These are phyloP conservation scores for Fusarium sp. DNA, from an alignment of 2,329 filamentous ascomycete genomes.

Conservation along the genomic window DNA sequence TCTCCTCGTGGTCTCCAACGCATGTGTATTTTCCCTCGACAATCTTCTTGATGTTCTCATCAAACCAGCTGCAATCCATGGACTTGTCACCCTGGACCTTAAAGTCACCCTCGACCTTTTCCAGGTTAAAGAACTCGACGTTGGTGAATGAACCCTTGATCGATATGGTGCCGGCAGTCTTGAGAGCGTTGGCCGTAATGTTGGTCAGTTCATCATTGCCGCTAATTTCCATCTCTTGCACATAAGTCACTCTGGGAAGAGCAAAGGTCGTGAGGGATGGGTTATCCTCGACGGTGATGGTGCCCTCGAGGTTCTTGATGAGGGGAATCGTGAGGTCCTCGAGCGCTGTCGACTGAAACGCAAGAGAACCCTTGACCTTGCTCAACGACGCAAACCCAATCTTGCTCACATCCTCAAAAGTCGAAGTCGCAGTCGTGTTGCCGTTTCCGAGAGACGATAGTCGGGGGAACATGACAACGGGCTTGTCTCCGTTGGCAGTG, in stretches of 20 bases:
- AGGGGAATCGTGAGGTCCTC: constrained; percentile 42
- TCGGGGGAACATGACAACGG: constrained; percentile 35
- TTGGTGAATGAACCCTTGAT: constrained; percentile 43
- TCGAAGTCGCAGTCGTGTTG: constrained; percentile 42
- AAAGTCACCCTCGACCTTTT: constrained; percentile 46
- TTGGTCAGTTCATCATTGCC: constrained; percentile 43
- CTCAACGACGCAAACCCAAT: constrained; percentile 42
- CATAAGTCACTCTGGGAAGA: constrained; percentile 36
- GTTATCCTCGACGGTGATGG: constrained; percentile 44
- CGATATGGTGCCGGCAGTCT: constrained; percentile 40
- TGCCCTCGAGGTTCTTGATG: constrained; percentile 40
- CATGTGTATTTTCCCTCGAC: constrained; percentile 43
- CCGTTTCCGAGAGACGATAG: constrained; percentile 39
- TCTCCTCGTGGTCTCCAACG: constrained; percentile 43
- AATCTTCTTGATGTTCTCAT: constrained; percentile 43
- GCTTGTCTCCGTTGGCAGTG: constrained; percentile 38
- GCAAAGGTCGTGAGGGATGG: constrained; percentile 40
- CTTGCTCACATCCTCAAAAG: constrained; percentile 32
- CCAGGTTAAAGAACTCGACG: constrained; percentile 44
- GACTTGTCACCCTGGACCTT: constrained; percentile 41
- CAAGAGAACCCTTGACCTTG: constrained; percentile 40
- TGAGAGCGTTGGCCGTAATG: constrained; percentile 46
- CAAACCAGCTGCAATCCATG: constrained; percentile 49
- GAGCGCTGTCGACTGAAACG: constrained; percentile 38
- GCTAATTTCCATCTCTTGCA: constrained; percentile 40